Evolutionary conservation across 352 stramenopile genomes (phyloP).

Genomic region (Pythium coloratum): DNA sequence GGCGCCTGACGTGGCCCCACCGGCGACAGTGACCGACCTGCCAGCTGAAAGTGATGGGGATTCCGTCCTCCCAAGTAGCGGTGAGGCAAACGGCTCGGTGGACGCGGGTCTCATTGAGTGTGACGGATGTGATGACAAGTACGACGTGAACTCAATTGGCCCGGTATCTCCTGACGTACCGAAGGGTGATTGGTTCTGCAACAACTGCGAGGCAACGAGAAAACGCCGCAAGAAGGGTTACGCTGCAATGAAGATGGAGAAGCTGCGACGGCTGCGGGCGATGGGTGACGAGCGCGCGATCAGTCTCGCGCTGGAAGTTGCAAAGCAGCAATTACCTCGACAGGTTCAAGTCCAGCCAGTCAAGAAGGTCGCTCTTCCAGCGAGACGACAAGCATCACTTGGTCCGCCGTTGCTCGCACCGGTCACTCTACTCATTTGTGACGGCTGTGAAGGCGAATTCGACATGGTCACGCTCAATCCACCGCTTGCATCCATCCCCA

Average conservation of each 20-base stretch:
- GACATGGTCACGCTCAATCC: conserved; percentile 50
- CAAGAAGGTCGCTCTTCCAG: neutral
- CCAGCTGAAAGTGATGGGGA: neutral
- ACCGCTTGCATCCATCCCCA: conserved; percentile 40
- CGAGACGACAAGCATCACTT: neutral
- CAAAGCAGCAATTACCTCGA: conserved; percentile 3
- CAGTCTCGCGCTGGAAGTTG: neutral
- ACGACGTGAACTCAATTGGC: conserved; percentile 46
- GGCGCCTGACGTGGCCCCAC: neutral
- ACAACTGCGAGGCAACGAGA: conserved; percentile 23
- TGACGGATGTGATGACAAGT: conserved; percentile 69
- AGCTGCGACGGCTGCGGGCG: conserved; percentile 18
- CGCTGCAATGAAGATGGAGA: conserved; percentile 27
- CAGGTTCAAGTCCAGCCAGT: conserved; percentile 8
- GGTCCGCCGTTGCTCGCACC: conserved; percentile 7
- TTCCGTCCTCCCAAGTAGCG: neutral
- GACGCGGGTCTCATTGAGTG: conserved; percentile 60
- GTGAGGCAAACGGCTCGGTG: neutral
- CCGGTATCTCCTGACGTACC: conserved; percentile 48
- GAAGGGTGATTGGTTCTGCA: conserved; percentile 47
- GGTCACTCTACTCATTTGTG: conserved; percentile 69
- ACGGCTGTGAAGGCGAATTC: conserved; percentile 65
- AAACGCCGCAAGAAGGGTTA: conserved; percentile 30
- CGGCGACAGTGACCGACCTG: neutral
- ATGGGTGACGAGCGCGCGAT: neutral